Conservation (phyloP, 768 basidiomycete species). For the Auriscalpium vulgare region DNA sequence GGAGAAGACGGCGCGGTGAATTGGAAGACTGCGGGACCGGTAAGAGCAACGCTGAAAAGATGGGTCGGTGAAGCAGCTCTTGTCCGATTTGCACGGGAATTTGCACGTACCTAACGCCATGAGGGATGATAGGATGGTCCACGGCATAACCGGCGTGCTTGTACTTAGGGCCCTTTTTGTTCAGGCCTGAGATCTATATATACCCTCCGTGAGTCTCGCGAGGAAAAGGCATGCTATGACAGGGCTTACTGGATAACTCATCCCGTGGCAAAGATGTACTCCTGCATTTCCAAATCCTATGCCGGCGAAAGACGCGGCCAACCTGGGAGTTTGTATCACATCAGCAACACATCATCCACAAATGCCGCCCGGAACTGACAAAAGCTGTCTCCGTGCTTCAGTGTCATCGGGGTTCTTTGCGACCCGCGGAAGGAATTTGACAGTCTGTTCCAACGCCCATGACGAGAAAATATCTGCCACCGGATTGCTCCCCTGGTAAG, state of each 20-base stretch:
- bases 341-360: not conserved
- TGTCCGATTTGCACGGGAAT: not conserved
- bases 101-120: constrained; percentile 67
- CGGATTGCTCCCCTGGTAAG: constrained; percentile 90
- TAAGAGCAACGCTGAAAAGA: constrained; percentile 63
- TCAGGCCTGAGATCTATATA: constrained; percentile 78
- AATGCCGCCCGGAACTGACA: constrained; percentile 39
- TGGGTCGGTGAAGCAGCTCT: not conserved
- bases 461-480: constrained; percentile 93
- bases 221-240: not conserved
- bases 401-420: constrained; percentile 70
- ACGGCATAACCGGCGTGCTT: constrained; percentile 84
- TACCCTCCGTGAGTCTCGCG: not conserved
- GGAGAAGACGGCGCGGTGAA: constrained; percentile 94
- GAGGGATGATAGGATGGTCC: constrained; percentile 87
- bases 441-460: constrained; percentile 87
- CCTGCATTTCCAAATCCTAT: constrained; percentile 95
- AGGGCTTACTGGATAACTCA: constrained; percentile 69
- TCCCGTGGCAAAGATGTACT: constrained; percentile 85
- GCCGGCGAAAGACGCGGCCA: constrained; percentile 91
- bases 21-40: constrained; percentile 90
- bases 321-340: constrained; percentile 30
- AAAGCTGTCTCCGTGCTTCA: constrained; percentile 87
- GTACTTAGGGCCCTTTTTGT: constrained; percentile 91
- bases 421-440: constrained; percentile 82